These are phyloP conservation scores for Colletotrichum limetticola DNA, from an alignment of 2,329 filamentous ascomycete genomes.

Conservation along the genomic window DNA sequence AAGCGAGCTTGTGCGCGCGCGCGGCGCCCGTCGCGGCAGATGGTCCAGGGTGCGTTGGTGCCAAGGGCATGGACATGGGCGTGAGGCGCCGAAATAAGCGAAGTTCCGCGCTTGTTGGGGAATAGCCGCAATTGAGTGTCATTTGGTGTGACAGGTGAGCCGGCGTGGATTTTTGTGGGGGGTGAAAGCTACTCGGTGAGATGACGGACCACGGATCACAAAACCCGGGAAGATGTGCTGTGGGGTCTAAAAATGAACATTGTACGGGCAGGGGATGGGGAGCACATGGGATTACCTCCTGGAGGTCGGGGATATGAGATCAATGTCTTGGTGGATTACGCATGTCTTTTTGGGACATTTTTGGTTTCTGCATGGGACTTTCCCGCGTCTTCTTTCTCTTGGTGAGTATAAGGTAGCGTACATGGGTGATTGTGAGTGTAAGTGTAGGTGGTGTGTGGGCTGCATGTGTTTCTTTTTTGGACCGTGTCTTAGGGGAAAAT, in stretches of 20 bases:
- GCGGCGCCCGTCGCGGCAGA: slow-evolving; percentile 13
- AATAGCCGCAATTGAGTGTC: neutral
- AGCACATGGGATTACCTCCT: neutral
- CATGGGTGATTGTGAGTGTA: neutral
- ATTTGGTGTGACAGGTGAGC: neutral
- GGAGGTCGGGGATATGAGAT: neutral
- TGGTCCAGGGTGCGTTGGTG: neutral
- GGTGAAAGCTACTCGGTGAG: neutral
- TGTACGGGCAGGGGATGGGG: neutral
- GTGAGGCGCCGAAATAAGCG: neutral
- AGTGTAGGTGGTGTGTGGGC: neutral
- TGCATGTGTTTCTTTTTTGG: slow-evolving; percentile 13
- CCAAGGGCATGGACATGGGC: neutral
- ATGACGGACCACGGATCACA: neutral
- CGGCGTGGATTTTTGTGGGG: neutral
- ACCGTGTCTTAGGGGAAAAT: neutral
- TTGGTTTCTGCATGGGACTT: slow-evolving; percentile 5
- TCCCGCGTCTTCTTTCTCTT: neutral
- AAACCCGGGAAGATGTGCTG: neutral
- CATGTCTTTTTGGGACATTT: neutral
- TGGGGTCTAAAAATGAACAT: slow-evolving; percentile 32
- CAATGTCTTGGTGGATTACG: neutral
- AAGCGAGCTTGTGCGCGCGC: neutral
- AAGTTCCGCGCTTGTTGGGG: neutral
- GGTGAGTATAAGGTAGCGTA: neutral